Evolutionary conservation across 2,329 filamentous ascomycete species (phyloP).

Genomic region (Alternaria sp.): DNA sequence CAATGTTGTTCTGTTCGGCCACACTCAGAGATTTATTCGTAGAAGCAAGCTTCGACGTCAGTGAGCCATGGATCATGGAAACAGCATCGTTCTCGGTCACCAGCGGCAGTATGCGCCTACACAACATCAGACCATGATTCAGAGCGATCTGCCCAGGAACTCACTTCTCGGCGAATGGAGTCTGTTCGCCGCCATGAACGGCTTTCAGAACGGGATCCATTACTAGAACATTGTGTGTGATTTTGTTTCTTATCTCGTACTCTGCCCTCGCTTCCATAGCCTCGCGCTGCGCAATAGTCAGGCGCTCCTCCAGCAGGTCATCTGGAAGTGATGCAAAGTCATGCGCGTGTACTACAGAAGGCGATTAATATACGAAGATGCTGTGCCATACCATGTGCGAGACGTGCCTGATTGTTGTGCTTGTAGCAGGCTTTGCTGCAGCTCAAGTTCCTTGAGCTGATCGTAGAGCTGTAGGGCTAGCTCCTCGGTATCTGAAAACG

Average conservation of each 20-base stretch:
- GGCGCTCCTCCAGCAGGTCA: slow-evolving; percentile 59
- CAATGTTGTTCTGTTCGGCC: slow-evolving; percentile 65
- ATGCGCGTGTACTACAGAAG: slow-evolving; percentile 29
- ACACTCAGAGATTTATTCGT: slow-evolving; percentile 61
- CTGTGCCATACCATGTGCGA: not conserved
- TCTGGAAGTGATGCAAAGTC: slow-evolving; percentile 51
- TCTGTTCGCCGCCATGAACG: slow-evolving; percentile 70
- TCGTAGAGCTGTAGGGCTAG: slow-evolving; percentile 74
- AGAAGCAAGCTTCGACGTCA: slow-evolving; percentile 61
- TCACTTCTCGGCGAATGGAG: slow-evolving; percentile 72
- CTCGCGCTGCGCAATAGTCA: slow-evolving; percentile 64
- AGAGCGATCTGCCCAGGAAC: slow-evolving; percentile 3
- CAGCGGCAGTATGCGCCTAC: slow-evolving; percentile 69
- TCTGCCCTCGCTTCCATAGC: slow-evolving; percentile 73
- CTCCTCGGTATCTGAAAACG: slow-evolving; percentile 70
- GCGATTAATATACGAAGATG: slow-evolving; percentile 18
- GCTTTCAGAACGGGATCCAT: slow-evolving; percentile 79
- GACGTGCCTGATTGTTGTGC: slow-evolving; percentile 45
- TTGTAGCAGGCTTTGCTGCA: slow-evolving; percentile 72
- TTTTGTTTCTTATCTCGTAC: slow-evolving; percentile 72
- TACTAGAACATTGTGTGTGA: slow-evolving; percentile 71
- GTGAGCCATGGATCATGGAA: slow-evolving; percentile 67
- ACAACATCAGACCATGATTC: slow-evolving; percentile 11
- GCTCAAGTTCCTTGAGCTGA: slow-evolving; percentile 70
- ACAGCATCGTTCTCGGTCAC: slow-evolving; percentile 71